A percentile compares a stretch with the other conserved stretches of the same genome.
Evolutionary conservation across 768 basidiomycete species (phyloP).

Genomic region (Flagelloscypha sp.): DNA sequence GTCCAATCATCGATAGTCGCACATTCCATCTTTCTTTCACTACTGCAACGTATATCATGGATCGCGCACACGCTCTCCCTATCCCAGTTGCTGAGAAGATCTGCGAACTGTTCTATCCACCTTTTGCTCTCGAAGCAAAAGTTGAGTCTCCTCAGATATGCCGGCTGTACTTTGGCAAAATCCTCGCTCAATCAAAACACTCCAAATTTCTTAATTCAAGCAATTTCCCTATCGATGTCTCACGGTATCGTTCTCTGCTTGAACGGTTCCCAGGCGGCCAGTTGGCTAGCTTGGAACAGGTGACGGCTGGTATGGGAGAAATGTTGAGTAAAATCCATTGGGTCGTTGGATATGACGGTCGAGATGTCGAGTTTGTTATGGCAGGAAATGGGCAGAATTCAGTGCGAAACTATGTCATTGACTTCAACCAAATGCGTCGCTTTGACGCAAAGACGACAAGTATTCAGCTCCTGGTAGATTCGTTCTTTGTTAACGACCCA

Average conservation of each 20-base stretch:
- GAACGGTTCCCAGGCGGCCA: constrained; percentile 2
- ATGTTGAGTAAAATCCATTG: constrained; percentile 22
- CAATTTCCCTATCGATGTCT: constrained; percentile 20
- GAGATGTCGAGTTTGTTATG: constrained; percentile 24
- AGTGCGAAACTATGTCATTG: constrained; percentile 16
- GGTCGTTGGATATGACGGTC: constrained; percentile 19
- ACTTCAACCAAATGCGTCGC: constrained; percentile 23
- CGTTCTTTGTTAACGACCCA: constrained; percentile 22
- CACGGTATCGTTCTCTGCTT: constrained; percentile 14
- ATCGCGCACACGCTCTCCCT: constrained; percentile 16
- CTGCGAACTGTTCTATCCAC: constrained; percentile 14
- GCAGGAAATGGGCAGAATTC: constrained; percentile 15
- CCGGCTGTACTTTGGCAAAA: constrained; percentile 22
- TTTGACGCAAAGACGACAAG: constrained; percentile 6
- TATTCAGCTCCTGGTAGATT: constrained; percentile 15
- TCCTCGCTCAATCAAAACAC: constrained; percentile 6
- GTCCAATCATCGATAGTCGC: background rate
- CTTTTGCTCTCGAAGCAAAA: background rate
- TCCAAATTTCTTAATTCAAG: constrained; percentile 17
- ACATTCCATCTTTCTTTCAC: background rate
- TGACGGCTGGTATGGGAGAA: constrained; percentile 25
- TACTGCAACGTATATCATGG: constrained; percentile 21
- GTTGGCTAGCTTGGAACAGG: constrained; percentile 10
- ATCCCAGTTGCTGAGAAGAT: constrained; percentile 8
- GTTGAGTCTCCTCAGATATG: constrained; percentile 17